A percentile compares a stretch with the other conserved stretches of the same genome.
These are phyloP conservation scores for Trametes pubescens DNA, from an alignment of 1,284 basidiomycete genomes.

Conservation along the genomic window DNA sequence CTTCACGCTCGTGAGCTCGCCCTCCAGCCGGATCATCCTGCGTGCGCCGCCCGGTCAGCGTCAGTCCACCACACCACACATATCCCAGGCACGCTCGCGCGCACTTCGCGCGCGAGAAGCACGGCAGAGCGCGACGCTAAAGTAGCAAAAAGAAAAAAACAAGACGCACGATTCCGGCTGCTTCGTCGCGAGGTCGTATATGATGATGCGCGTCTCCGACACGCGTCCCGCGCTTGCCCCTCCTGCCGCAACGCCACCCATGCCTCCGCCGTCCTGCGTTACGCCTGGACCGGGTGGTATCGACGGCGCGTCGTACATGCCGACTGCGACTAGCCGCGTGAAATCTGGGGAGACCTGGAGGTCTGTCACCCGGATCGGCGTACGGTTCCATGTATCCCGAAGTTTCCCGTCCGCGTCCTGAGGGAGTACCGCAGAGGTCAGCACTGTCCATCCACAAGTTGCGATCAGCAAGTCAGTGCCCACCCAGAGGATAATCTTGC, in stretches of 20 bases:
- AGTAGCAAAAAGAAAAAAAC: too few relatives aligned
- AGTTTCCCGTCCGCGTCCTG: constrained; percentile 80
- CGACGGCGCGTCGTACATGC: constrained; percentile 59
- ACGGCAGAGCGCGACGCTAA: not conserved
- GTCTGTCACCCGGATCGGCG: constrained; percentile 89
- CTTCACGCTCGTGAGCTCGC: constrained; percentile 89
- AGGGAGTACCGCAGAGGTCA: constrained; percentile 24
- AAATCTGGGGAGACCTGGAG: constrained; percentile 90
- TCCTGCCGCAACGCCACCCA: constrained; percentile 39
- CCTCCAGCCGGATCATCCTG: constrained; percentile 74
- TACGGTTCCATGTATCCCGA: constrained; percentile 72
- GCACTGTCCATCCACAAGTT: not conserved
- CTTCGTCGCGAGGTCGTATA: constrained; percentile 78
- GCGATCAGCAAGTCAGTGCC: constrained; percentile 35
- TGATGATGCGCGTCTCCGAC: constrained; percentile 71
- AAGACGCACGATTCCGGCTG: constrained; percentile 67
- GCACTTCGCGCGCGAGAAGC: not conserved
- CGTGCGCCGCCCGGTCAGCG: constrained; percentile 16
- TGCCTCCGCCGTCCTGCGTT: constrained; percentile 43
- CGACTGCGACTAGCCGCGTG: constrained; percentile 83
- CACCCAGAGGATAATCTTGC: constrained; percentile 90
- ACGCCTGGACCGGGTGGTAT: constrained; percentile 29
- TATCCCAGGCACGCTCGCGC: not conserved
- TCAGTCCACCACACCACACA: constrained; percentile 7
- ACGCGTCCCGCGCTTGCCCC: constrained; percentile 47